Evolutionary conservation across 345 rosid genomes (phyloP), one percentile per base, ranked within the genome.

Genomic region (Aquilaria sinensis): DNA sequence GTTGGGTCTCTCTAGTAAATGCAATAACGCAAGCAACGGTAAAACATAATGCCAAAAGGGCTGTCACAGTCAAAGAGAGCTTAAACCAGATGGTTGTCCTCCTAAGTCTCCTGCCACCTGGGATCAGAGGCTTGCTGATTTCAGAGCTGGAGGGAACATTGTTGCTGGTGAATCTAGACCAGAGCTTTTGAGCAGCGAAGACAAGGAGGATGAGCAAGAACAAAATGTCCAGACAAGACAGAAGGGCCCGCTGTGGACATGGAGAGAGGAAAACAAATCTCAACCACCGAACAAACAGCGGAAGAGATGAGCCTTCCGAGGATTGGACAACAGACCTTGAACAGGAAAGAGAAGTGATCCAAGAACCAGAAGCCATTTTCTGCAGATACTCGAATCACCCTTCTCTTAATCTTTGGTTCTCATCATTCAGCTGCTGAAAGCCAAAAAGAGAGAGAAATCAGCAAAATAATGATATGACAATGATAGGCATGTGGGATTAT

Each of bases 181-280:
- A 71, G 50, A 87, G 77, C 79, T 78, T 90, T 10, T 34, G 83
- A 59, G 78, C 43, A 11, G 82, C 77, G 60, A 93, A 78, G 31
- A 59, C 63, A 9, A 80, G 2, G 67, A 93, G 83, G 62, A 67
- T 48, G 60, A 81, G 13, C 65, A 89, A 63, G 71, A 93, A 80
- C 13, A 87, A 3, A 15, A 78, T 47, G 63, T 93, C 85, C 30
- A 83, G 65, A 30, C 81, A 67, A 41, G 92, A 75, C 30, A 86
- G 70, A 23, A 93, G 73, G 68, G 66, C 76, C 68, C 98, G 78
- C 65, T 93, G 98, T 52, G 97, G 87, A 63, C 96, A 87, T 9
- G 96, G 96, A 33, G 83, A 84, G 37, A 90, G 85, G 74, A 83
- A 76, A 57, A 87, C 62, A 80, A 87, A 92, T 74, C 83, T 77